Evolutionary conservation across 164 flowering plant species (phyloP).

Genomic region (Stephania cephalantha): DNA sequence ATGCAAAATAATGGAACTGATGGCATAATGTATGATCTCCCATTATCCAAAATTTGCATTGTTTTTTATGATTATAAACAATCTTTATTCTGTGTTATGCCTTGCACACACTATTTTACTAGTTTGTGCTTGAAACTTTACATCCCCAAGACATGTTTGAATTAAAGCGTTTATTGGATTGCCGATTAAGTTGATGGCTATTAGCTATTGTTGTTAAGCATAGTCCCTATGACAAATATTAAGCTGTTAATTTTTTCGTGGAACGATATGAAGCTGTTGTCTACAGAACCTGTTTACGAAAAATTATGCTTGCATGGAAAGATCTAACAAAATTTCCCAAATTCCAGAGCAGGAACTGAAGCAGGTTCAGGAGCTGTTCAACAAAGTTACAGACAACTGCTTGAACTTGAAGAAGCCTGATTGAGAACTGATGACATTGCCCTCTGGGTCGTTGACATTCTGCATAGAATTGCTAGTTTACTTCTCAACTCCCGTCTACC

Average conservation of each 20-base stretch:
- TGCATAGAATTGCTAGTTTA: background rate
- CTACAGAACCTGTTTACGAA: background rate
- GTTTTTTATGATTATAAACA: too few species aligned
- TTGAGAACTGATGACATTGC: background rate
- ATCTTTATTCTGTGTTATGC: background rate
- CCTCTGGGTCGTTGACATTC: background rate
- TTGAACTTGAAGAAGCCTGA: slow-evolving; percentile 3
- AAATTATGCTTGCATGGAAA: background rate
- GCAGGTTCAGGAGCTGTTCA: slow-evolving; percentile 13
- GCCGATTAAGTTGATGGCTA: too few species aligned
- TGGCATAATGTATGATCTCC: background rate
- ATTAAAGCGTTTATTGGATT: too few species aligned
- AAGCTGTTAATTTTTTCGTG: too few species aligned
- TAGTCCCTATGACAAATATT: too few species aligned
- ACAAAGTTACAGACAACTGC: slow-evolving; percentile 12
- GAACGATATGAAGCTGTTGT: too few species aligned
- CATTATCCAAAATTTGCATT: background rate
- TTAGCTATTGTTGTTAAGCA: too few species aligned
- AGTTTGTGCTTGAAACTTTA: too few species aligned
- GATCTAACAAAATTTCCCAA: background rate
- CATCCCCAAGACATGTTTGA: too few species aligned
- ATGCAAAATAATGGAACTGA: background rate
- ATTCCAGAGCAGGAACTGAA: slow-evolving; percentile 3
- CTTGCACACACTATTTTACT: background rate
- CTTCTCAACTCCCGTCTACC: background rate